Evolutionary conservation across 1,139 yeast species (phyloP), one percentile per base, ranked within the genome.

Genomic region (Pichia kudriavzevii): DNA sequence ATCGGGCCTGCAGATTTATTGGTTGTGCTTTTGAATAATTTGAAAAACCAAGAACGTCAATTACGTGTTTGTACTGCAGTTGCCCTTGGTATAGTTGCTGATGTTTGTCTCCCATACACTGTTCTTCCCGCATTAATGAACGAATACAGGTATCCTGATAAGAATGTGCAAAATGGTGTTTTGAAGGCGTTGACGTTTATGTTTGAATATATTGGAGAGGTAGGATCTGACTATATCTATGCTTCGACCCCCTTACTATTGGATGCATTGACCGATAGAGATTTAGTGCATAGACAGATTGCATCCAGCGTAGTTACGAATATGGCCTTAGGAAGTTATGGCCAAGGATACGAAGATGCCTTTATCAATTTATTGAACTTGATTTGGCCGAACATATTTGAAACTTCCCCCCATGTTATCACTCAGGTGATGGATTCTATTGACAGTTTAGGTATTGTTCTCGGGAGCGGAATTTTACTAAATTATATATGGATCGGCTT

Each of bases 41-140:
- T 93, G 44, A 69, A 85, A 41, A 95, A 88, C 4, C 97, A 91
- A 56, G 98, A 91, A 52, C 83, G 99, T 53, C 98, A 93, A 58
- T 67, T 87, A 30, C 79, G 99, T 51, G 96, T 93, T 10, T 88
- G 96, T 55, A 87, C 98, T 0, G 96, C 98, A 1, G 97, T 93
- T 28, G 99, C 99, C 0, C 84, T 93, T 48, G 98, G 95, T 24
- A 88, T 93, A 49, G 95, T 93, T 11, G 97, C 98, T 0, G 94
- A 88, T 39, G 77, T 82, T 0, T 91, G 98, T 60, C 75, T 84
- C 0, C 96, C 98, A 0, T 91, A 84, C 57, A 84, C 97, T 0
- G 95, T 91, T 1, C 59, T 93, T n/a, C 98, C 99, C 0, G 95
- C 95, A 0, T 64, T 93, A 30, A 84, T 93, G 95, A 88, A 91